Base-by-base conservation (phyloP, 148 eudicot species). In the Vaccinium corymbosum region DNA sequence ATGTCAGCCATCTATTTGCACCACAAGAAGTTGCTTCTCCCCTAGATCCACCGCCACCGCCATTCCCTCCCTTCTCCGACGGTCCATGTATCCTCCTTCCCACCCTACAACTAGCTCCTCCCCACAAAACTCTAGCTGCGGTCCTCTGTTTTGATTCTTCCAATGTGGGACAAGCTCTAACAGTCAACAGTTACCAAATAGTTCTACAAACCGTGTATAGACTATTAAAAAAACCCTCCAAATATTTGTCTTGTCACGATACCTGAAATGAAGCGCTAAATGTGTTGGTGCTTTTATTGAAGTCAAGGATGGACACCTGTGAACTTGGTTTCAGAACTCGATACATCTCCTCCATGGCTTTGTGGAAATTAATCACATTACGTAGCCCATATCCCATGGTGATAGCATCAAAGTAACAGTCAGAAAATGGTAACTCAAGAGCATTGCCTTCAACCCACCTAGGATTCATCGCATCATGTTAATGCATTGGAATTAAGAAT, bases 401-500 rank as follows among this genome's bases (percentile, higher is more conserved):
- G 71, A 93, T 80, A 79, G 98, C 95, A 89, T 96, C 97, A 83
- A 96, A 96, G 86, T 80, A 87, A 52, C 84, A 89, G 71, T 90
- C 90, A 35, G 88, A 83, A 85, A 93, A 96, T 22, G 98, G 97
- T 56, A 94, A 92, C 77, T 89, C 89, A 85, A 91, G 93, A 14
- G 98, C 95, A 93, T 92, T 85, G 79, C 97, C 98, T 87, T 94
- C 94, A 79, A 94, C 82, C 99, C 98, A 96, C 92, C 98, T 96
- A 71, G 0, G 56, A 78, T 76, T 61, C 76, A 73, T 53, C 32
- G 73, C 71, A 38, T 76, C 59, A 79, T 42, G 76, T 84, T 46
- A 61, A 32, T 52, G 20, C 29, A 55, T 32, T 46, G 68, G 22
- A 9, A 72, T 35, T 35, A 82, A 53, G 19, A n/a, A 7, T 12